Evolutionary conservation across 768 basidiomycete genomes (phyloP).

Genomic region (Russula virescens): DNA sequence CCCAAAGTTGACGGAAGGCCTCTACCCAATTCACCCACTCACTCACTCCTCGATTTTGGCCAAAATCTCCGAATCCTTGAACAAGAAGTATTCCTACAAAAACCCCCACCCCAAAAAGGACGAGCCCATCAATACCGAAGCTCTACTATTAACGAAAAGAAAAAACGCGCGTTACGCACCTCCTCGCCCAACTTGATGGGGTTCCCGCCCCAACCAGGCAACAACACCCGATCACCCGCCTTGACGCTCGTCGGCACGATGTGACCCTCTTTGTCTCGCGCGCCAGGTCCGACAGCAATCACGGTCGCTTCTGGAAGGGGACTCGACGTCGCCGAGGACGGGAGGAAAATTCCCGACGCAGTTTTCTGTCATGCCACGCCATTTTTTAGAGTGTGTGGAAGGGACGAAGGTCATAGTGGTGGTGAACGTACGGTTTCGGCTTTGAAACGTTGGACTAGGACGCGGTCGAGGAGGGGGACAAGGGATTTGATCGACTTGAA

Average conservation of each 20-base stretch:
- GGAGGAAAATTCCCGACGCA: slow-evolving; percentile 92
- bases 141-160: not conserved
- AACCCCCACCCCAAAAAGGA: not conserved
- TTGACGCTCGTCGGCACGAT: slow-evolving; percentile 71
- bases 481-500: slow-evolving; percentile 94
- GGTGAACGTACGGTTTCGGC: slow-evolving; percentile 71
- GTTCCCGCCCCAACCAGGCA: slow-evolving; percentile 96
- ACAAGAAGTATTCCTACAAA: slow-evolving; percentile 84
- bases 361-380: slow-evolving; percentile 69
- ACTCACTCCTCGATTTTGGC: slow-evolving; percentile 97
- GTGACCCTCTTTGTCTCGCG: slow-evolving; percentile 80
- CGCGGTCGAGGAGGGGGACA: slow-evolving; percentile 90
- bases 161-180: slow-evolving; percentile 43
- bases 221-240: slow-evolving; percentile 85
- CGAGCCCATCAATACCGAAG: slow-evolving; percentile 29
- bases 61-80: slow-evolving; percentile 92
- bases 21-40: not conserved
- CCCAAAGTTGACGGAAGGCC: too few relatives aligned
- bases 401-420: not conserved
- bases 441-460: slow-evolving; percentile 97
- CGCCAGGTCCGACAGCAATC: slow-evolving; percentile 92
- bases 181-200: slow-evolving; percentile 96
- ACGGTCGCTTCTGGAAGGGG: slow-evolving; percentile 98
- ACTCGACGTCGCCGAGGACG: slow-evolving; percentile 75
- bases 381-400: not conserved